These are phyloP conservation scores for Aspergillus vadensis DNA, from an alignment of 2,329 filamentous ascomycete species.

Conservation along the genomic window DNA sequence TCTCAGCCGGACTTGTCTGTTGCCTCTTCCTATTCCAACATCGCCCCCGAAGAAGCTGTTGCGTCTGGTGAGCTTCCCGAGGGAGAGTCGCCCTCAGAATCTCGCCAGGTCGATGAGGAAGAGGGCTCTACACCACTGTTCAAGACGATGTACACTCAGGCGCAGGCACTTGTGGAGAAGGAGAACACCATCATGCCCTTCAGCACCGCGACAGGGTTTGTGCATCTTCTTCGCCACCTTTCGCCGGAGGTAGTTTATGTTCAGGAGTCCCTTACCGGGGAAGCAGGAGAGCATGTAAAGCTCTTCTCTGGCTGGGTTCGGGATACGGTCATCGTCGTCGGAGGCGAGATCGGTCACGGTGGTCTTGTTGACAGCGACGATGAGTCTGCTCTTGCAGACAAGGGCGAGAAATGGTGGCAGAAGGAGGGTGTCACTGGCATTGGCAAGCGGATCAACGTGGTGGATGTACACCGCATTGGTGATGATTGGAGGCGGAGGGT, in stretches of 20 bases:
- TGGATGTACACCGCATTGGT: constrained; percentile 76
- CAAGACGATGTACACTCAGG: constrained; percentile 78
- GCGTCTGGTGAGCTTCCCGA: constrained; percentile 45
- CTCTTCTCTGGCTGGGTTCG: constrained; percentile 66
- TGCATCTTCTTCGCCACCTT: constrained; percentile 83
- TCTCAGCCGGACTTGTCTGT: constrained; percentile 63
- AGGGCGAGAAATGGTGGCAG: constrained; percentile 58
- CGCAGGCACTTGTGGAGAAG: constrained; percentile 75
- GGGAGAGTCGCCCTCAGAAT: constrained; percentile 52
- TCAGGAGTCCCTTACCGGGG: constrained; percentile 78
- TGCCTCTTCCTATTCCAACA: constrained; percentile 85
- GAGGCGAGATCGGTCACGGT: constrained; percentile 62
- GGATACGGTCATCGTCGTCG: constrained; percentile 61
- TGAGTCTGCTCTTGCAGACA: constrained; percentile 44
- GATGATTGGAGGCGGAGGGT: constrained; percentile 87
- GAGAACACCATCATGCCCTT: constrained; percentile 88
- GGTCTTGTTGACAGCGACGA: constrained; percentile 80
- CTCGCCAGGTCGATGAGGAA: constrained; percentile 40
- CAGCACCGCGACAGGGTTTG: constrained; percentile 76
- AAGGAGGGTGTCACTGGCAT: constrained; percentile 78
- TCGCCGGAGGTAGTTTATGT: constrained; percentile 85
- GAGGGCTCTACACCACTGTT: constrained; percentile 64
- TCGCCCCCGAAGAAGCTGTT: constrained; percentile 68
- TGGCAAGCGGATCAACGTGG: constrained; percentile 83
- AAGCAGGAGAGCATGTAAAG: constrained; percentile 71